phyloP scores from a whole-genome alignment of 768 basidiomycete genomes.

The Suillus decipiens region DNA sequence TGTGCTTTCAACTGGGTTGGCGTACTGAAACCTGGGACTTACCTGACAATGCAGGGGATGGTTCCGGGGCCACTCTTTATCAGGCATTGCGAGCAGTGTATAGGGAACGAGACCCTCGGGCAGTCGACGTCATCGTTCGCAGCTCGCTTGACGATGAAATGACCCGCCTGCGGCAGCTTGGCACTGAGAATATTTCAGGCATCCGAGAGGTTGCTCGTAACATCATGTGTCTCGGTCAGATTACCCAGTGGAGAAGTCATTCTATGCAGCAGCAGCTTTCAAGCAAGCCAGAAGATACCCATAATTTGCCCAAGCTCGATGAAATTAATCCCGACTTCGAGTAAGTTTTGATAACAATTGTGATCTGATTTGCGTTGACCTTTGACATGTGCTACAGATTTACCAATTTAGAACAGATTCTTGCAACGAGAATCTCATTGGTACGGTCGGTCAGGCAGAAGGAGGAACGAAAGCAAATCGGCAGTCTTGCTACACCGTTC shows the following conservation, averaged over 20 bases:
- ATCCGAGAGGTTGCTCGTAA: slow-evolving; percentile 69
- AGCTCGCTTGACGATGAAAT: slow-evolving; percentile 60
- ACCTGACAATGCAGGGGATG: slow-evolving; percentile 56
- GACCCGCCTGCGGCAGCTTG: slow-evolving; percentile 60
- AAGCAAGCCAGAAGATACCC: slow-evolving; percentile 34
- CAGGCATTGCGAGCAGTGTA: slow-evolving; percentile 79
- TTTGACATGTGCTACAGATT: slow-evolving; percentile 51
- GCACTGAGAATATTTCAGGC: slow-evolving; percentile 78
- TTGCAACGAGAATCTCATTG: slow-evolving; percentile 83
- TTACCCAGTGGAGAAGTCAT: slow-evolving; percentile 59
- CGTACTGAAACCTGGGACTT: slow-evolving; percentile 95
- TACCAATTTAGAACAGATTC: slow-evolving; percentile 67
- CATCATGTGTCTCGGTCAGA: slow-evolving; percentile 81
- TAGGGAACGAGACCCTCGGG: slow-evolving; percentile 62
- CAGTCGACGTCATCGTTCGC: slow-evolving; percentile 52
- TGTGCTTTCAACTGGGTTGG: slow-evolving; percentile 88
- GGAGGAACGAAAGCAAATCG: slow-evolving; percentile 77
- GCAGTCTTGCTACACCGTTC: slow-evolving; percentile 61
- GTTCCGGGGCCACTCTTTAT: slow-evolving; percentile 67
- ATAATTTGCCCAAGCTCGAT: slow-evolving; percentile 45
- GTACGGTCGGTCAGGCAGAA: slow-evolving; percentile 67
- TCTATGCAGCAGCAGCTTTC: slow-evolving; percentile 30
- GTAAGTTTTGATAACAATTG: slow-evolving; percentile 43
- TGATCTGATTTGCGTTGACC: neutral
- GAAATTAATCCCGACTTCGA: slow-evolving; percentile 60